Evolutionary conservation across 2,329 filamentous ascomycete species (phyloP), one percentile per base, ranked within the genome.

Genomic region (Coleophoma crateriformis): DNA sequence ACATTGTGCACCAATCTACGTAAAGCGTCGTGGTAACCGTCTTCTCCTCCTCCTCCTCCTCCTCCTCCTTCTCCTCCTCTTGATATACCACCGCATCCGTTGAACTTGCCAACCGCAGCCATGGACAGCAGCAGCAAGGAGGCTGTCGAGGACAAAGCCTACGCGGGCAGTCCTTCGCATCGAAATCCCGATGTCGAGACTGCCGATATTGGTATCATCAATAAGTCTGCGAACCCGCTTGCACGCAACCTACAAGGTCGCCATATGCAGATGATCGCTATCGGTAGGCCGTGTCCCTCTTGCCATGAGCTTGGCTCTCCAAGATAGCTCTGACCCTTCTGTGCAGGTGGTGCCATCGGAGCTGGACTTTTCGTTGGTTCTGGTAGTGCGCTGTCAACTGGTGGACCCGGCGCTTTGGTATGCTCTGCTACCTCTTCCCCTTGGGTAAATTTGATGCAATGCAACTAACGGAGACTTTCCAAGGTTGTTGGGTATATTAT

Each of bases 401-500:
- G 69, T 62, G 69, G 50, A 14, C 50, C 50, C 1, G 50, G n/a
- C 27, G 42, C 41, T 33, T 37, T 53, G 50, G 50, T 53, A 37
- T 39, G 45, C 13, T 27, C 27, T 27, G n/a, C 22, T 17, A 20
- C 39, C 2, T 13, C 2, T 41, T 14, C 35, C 35, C 7, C 35
- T 12, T 12, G 14, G 14, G 14, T 4, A 11, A 3, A 19, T 17
- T 15, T 41, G 13, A 7, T 5, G 14, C 17, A 22, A 11, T 17
- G 13, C 39, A 41, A 41, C 17, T 20, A 17, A 41, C 22, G 13
- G 15, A 12, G 17, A 15, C 39, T 20, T 8, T 7, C 15, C 32
- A 27, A 52, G 53, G 41, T 76, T 34, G 71, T 77, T 54, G 71
- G 71, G 55, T 83, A 81, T 61, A 58, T 72, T 7, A 74, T 82